Base-by-base conservation (phyloP, 169 alveolate species). In the Plasmodium coatneyi region DNA sequence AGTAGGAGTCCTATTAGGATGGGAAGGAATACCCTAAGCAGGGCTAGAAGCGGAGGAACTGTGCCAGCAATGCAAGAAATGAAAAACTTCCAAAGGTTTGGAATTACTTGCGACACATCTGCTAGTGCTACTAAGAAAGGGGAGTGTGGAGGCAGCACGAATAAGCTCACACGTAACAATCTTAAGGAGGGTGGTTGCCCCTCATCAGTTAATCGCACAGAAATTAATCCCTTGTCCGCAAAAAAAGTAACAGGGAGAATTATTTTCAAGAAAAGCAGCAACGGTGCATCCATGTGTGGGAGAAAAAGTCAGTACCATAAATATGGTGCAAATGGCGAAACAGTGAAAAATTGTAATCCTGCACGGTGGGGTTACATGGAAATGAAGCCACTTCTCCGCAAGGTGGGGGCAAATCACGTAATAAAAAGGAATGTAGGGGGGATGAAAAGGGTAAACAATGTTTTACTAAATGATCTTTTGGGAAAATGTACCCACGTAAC, bases 261-360 rank as follows among this genome's bases (percentile, higher is more conserved):
- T 79, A 87, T 78, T 87, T 78, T 60, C 22, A 87, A 87, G 30
- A 87, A 66, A n/a, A 36, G 56, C 34, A 16, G 32, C 4, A 60
- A 54, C 28, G 34, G 43, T 19, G 46, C 25, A n/a, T 10, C 10
- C 5, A 79, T 54, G 34, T 10, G 32, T 41, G n/a, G 25, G 49
- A 2, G 74, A 6, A 76, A 36, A 71, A 60, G 16, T 10, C 34
- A 41, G 46, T 16, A 36, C 28, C 80, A 78, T 36, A 79, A 76
- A 25, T 56, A 12, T 78, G 30, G n/a, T 4, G 46, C 46, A 3
- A 76, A 79, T 32, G 80, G 32, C 16, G 6, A 41, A 54, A 76
- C 72, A 14, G 66, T 36, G 39, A 34, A 87, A 39, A 78, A 22
- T 56, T 66, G 12, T 5, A 82, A 82, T 66, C 56, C 22, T 66